phyloP scores from a whole-genome alignment of 202 grass and related monocot species.

The Alloteropsis angusta region DNA sequence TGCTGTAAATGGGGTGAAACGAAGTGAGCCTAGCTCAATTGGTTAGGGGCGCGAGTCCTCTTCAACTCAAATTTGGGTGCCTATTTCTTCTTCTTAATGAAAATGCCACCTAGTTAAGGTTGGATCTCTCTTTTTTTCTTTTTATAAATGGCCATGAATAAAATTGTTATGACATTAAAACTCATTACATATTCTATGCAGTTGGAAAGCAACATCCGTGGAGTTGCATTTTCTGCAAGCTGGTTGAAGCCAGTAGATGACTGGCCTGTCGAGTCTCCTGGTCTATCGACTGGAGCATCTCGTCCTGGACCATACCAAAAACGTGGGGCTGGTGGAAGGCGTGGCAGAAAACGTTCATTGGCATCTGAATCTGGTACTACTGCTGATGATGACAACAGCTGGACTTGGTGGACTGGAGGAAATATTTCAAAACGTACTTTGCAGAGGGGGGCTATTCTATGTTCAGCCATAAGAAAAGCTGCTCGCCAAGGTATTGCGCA shows the following conservation, averaged over 20 bases:
- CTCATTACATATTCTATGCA: constrained; percentile 34
- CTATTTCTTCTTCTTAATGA: background rate
- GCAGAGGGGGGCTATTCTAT: constrained; percentile 54
- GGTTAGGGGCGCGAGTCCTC: background rate
- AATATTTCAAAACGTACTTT: constrained; percentile 68
- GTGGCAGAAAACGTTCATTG: constrained; percentile 46
- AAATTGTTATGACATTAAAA: constrained; percentile 11
- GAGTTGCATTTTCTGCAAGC: constrained; percentile 61
- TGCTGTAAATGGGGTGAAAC: background rate
- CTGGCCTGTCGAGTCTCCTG: constrained; percentile 46
- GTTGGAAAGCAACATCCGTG: constrained; percentile 84
- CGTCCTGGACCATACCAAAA: constrained; percentile 55
- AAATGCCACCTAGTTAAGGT: background rate
- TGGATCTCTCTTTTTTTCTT: background rate
- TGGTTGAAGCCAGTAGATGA: constrained; percentile 83
- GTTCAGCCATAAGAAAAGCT: constrained; percentile 52
- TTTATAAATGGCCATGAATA: background rate
- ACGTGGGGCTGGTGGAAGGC: constrained; percentile 60
- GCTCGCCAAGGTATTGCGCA: constrained; percentile 79
- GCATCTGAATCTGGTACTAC: constrained; percentile 42
- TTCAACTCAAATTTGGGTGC: background rate
- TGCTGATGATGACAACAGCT: constrained; percentile 62
- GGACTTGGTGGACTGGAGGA: constrained; percentile 87
- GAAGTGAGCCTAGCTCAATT: too few species aligned
- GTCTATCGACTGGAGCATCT: constrained; percentile 39